Percentiles rank a stretch among this genome's conserved stretches.
phyloP scores from a whole-genome alignment of 768 basidiomycete genomes.

The Termitomyces sp. region DNA sequence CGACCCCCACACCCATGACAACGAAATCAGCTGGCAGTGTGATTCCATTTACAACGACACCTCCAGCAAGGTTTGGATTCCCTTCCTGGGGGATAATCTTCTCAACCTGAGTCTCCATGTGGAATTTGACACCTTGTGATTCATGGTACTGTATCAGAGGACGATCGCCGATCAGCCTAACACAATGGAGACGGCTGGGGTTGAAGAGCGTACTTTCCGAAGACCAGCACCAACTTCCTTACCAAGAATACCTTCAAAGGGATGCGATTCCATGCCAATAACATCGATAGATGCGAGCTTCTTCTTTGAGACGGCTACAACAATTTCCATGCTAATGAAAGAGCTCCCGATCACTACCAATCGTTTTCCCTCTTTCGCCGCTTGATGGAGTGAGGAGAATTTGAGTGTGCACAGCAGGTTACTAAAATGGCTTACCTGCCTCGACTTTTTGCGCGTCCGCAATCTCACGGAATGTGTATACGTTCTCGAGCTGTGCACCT shows the following conservation, averaged over 20 bases:
- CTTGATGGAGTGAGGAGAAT: slow-evolving; percentile 25
- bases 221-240: slow-evolving; percentile 74
- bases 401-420: neutral
- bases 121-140: slow-evolving; percentile 80
- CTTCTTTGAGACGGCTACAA: slow-evolving; percentile 66
- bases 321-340: slow-evolving; percentile 94
- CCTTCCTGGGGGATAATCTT: slow-evolving; percentile 58
- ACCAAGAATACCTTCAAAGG: slow-evolving; percentile 81
- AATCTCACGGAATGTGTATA: slow-evolving; percentile 71
- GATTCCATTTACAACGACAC: slow-evolving; percentile 62
- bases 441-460: slow-evolving; percentile 71
- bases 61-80: slow-evolving; percentile 51
- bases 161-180: neutral
- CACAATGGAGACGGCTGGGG: neutral
- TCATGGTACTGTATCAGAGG: slow-evolving; percentile 60
- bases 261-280: slow-evolving; percentile 77
- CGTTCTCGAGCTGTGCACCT: slow-evolving; percentile 70
- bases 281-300: slow-evolving; percentile 81
- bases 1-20: slow-evolving; percentile 84
- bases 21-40: slow-evolving; percentile 72
- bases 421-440: slow-evolving; percentile 40
- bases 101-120: slow-evolving; percentile 67
- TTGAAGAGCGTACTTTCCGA: slow-evolving; percentile 52
- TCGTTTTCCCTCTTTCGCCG: slow-evolving; percentile 67
- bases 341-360: slow-evolving; percentile 84